Evolutionary conservation across 78 protist species (phyloP).

Genomic region (Dictyostelium capitatum): DNA sequence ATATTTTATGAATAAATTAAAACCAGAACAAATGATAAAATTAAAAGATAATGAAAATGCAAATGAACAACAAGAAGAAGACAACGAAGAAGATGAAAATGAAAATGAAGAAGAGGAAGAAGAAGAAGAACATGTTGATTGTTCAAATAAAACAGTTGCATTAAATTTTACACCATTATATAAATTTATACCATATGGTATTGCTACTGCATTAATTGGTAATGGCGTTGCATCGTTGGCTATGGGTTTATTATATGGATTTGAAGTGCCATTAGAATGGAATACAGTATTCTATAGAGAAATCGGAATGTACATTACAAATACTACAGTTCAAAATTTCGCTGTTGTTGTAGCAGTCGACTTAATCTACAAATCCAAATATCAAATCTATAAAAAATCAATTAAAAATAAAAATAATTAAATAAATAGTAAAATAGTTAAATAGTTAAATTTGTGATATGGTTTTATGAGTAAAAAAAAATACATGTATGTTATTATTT

Average conservation of each 20-base stretch:
- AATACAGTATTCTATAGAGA: background rate
- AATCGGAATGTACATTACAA: background rate
- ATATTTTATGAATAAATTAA: background rate
- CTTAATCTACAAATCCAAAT: background rate
- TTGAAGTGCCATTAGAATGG: background rate
- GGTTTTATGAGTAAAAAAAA: too few species aligned
- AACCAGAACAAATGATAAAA: background rate
- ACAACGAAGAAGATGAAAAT: background rate
- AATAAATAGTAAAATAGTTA: background rate
- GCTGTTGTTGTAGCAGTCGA: background rate
- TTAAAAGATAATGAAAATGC: background rate
- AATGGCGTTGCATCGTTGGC: background rate
- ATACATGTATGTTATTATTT: too few species aligned
- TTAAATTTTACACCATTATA: background rate
- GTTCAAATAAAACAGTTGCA: background rate
- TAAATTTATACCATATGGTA: slow-evolving; percentile 1
- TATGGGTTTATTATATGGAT: background rate
- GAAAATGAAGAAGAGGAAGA: background rate
- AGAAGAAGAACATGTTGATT: background rate
- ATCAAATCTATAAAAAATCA: background rate
- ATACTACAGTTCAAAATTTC: background rate
- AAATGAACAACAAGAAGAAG: background rate
- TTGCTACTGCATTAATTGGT: background rate
- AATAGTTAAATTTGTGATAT: too few species aligned
- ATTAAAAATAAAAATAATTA: background rate